These are phyloP conservation scores for Hirschfeldia incana DNA, from an alignment of 345 rosid species.

Conservation along the genomic window DNA sequence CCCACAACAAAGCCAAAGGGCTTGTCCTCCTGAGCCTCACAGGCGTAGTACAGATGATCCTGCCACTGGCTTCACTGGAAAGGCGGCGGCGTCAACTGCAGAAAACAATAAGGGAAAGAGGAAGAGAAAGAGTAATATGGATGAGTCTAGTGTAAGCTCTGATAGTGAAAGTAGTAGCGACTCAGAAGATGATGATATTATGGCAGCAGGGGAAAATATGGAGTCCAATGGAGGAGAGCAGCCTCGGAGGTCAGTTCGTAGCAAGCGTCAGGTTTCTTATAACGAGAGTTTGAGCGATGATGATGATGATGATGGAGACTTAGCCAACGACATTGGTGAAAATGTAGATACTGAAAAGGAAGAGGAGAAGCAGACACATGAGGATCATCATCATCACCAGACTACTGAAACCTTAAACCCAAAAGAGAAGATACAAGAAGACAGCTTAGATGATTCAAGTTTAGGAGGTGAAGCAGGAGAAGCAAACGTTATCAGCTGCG, in stretches of 20 bases:
- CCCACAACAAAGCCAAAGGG: conserved; percentile 22
- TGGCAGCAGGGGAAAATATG: conserved; percentile 30
- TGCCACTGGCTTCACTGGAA: too few relatives aligned
- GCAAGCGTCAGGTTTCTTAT: conserved; percentile 65
- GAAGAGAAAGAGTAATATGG: conserved; percentile 43
- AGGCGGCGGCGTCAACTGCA: conserved; percentile 32
- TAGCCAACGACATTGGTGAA: conserved; percentile 34
- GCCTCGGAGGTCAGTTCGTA: conserved; percentile 72
- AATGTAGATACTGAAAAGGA: conserved; percentile 20
- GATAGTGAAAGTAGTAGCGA: conserved; percentile 52
- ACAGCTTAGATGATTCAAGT: conserved; percentile 31
- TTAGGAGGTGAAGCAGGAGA: conserved; percentile 32
- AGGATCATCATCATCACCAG: conserved; percentile 16
- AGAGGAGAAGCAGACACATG: conserved; percentile 23
- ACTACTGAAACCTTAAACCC: conserved; percentile 17
- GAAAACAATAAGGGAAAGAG: conserved; percentile 51
- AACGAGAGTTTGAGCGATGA: conserved; percentile 72
- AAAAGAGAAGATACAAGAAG: conserved; percentile 32
- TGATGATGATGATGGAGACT: conserved; percentile 35
- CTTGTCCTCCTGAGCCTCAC: conserved; percentile 38
- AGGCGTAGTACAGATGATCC: conserved; percentile 37
- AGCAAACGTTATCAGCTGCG: conserved; percentile 42
- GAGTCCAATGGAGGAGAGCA: conserved; percentile 34
- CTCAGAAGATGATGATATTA: conserved; percentile 53
- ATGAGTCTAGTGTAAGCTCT: conserved; percentile 61